phyloP scores from a whole-genome alignment of 768 basidiomycete genomes.

The Leccinum uliginosum region DNA sequence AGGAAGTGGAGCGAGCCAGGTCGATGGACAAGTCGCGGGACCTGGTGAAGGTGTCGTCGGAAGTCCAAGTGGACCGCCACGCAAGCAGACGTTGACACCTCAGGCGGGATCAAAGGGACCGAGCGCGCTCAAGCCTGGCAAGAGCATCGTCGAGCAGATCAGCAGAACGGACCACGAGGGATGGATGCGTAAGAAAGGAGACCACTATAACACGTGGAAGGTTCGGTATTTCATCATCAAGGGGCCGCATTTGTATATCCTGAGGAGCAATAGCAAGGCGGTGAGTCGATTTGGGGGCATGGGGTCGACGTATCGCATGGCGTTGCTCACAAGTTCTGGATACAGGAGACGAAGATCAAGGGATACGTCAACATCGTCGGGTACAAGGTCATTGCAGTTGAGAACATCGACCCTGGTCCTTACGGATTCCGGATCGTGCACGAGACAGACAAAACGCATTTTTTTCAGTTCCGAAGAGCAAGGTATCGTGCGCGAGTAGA shows the following conservation, averaged over 20 bases:
- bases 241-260: slow-evolving; percentile 84
- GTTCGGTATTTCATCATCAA: slow-evolving; percentile 87
- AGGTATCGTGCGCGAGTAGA: slow-evolving; percentile 86
- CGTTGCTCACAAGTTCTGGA: not conserved
- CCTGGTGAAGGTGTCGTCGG: slow-evolving; percentile 18
- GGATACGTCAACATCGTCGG: slow-evolving; percentile 92
- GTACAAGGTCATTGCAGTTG: slow-evolving; percentile 91
- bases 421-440: slow-evolving; percentile 96
- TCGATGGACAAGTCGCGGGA: slow-evolving; percentile 20
- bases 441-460: slow-evolving; percentile 81
- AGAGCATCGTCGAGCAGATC: slow-evolving; percentile 84
- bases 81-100: slow-evolving; percentile 49
- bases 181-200: slow-evolving; percentile 96
- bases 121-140: slow-evolving; percentile 50
- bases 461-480: slow-evolving; percentile 92
- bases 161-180: slow-evolving; percentile 86
- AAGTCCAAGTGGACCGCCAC: slow-evolving; percentile 38
- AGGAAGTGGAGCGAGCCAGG: slow-evolving; percentile 21
- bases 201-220: slow-evolving; percentile 93
- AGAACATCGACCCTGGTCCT: slow-evolving; percentile 84
- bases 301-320: not conserved
- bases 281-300: slow-evolving; percentile 6
- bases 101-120: slow-evolving; percentile 24
- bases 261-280: slow-evolving; percentile 68
- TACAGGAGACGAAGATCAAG: slow-evolving; percentile 89